Evolutionary conservation across 495 filamentous ascomycete species (phyloP), one percentile per base, ranked within the genome.

Genomic region (Tuber calosporum): DNA sequence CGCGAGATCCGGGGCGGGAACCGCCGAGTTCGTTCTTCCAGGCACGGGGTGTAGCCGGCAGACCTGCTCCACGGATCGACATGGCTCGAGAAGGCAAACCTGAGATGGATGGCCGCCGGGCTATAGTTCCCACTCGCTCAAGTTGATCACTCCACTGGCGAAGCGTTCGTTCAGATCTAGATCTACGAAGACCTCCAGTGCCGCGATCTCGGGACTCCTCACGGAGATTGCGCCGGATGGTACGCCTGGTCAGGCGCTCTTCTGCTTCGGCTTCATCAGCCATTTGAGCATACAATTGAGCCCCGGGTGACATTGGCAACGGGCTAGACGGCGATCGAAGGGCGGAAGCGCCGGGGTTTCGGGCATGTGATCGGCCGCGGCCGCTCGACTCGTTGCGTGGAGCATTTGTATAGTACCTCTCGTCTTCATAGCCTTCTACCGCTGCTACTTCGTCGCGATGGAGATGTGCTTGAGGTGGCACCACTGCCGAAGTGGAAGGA

Each of bases 311-410:
- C 83, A 93, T 89, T 37, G 92, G 92, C 48, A 92, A 82, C 22
- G 93, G 92, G 3, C 91, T 93, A 0, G 93, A 92, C 37, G 93
- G 92, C 3, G 93, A 97, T 67, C 90, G 83, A 43, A 85, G 83
- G 40, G 82, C 72, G 37, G 78, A 80, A 9, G 45, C 34, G 40
- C 67, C 71, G 19, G 71, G 77, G 26, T 69, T 38, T 42, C 76
- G 76, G 36, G 69, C 43, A 30, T 79, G 30, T 17, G 69, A 69
- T 17, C 77, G 69, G 26, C 77, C 77, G 13, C 77, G 77, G 53
- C 72, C 67, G 6, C 53, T 69, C 17, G 66, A 76, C 68, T 70
- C 45, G 8, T 68, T 71, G 38, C 43, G 73, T 37, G 68, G 67
- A 0, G 67, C 41, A 45, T 62, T n/a, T 53, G 73, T 79, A 68